A percentile compares a stretch with the other conserved stretches of the same genome.
Evolutionary conservation across 192 early-diverging fungal genomes (phyloP).

Genomic region (Funneliformis mosseae): DNA sequence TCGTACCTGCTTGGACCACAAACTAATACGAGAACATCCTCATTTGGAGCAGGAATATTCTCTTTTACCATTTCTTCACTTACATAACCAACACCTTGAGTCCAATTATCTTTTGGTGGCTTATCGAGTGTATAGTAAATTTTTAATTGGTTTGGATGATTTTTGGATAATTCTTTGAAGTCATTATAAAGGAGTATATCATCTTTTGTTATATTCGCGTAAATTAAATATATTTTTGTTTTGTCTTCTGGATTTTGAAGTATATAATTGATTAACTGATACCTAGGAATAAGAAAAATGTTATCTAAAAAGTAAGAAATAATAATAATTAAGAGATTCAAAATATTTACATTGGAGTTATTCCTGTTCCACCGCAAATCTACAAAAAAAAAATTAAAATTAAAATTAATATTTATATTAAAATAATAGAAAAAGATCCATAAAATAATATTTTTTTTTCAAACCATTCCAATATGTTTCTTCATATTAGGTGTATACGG

Average conservation of each 20-base stretch:
- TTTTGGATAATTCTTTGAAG: constrained; percentile 58
- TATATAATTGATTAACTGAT: constrained; percentile 67
- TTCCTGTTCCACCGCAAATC: constrained; percentile 83
- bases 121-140: constrained; percentile 70
- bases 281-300: constrained; percentile 14
- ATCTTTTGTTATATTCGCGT: constrained; percentile 68
- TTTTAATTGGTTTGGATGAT: constrained; percentile 65
- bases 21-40: constrained; percentile 54
- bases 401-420: constrained; percentile 9
- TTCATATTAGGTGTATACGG: constrained; percentile 47
- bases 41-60: constrained; percentile 60
- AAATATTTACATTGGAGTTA: constrained; percentile 71
- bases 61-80: constrained; percentile 70
- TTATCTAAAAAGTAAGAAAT: background rate
- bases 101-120: constrained; percentile 62
- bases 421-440: background rate
- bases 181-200: constrained; percentile 71
- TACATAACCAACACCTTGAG: constrained; percentile 73
- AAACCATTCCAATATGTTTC: constrained; percentile 59
- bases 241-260: constrained; percentile 65
- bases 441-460: background rate
- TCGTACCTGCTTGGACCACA: constrained; percentile 53
- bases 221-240: constrained; percentile 73
- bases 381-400: constrained; percentile 29
- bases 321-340: constrained; percentile 22